Evolutionary conservation across 2,329 filamentous ascomycete genomes (phyloP).

Genomic region (Emmonsiellopsis sp.): DNA sequence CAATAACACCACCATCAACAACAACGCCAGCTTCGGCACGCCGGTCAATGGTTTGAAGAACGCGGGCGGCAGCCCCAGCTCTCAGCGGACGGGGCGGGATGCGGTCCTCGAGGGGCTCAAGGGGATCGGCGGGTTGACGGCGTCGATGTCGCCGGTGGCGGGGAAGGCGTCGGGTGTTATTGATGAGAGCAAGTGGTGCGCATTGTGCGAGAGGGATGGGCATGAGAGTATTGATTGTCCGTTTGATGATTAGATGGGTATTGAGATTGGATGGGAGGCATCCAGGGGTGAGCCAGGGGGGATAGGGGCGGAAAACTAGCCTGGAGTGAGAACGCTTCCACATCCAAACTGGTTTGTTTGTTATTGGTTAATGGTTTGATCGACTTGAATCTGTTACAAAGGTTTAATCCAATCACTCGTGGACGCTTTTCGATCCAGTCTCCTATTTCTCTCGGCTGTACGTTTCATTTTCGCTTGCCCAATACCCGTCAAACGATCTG

Average conservation of each 20-base stretch:
- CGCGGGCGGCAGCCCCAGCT: conserved; percentile 11
- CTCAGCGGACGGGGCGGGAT: conserved; percentile 33
- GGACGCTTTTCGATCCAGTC: no score
- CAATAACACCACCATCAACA: not conserved
- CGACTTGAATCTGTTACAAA: no score
- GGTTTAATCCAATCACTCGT: no score
- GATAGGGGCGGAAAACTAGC: no score
- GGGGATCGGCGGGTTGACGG: conserved; percentile 29
- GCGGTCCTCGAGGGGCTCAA: conserved; percentile 35
- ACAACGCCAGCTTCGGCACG: not conserved
- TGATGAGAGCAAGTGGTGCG: conserved; percentile 90
- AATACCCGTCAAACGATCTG: no score
- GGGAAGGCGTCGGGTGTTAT: conserved; percentile 70
- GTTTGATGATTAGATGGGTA: conserved; percentile 58
- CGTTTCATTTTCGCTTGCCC: no score
- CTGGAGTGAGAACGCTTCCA: no score
- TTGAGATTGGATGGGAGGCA: conserved; percentile 1
- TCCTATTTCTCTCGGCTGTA: no score
- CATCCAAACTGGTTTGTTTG: no score
- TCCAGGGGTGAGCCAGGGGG: no score
- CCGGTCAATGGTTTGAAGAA: not conserved
- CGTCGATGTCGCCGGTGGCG: conserved; percentile 54
- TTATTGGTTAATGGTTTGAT: no score
- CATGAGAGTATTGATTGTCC: conserved; percentile 95
- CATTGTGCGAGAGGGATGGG: conserved; percentile 88